Base-by-base conservation (phyloP, 2,329 filamentous ascomycete genomes). In the Daldinia eschscholtzii region DNA sequence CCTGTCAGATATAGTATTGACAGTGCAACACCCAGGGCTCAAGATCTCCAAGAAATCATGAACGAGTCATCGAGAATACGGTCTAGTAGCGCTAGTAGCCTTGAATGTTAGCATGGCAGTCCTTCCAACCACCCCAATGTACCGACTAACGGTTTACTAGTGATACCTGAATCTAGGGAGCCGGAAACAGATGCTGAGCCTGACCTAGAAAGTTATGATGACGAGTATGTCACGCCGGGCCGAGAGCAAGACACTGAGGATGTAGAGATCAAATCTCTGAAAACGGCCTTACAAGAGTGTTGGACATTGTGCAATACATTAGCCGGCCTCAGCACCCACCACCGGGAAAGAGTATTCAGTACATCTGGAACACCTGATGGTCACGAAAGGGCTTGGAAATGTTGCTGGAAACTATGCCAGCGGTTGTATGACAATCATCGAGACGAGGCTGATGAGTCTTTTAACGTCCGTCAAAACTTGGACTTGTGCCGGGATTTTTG, bases 281-380 rank as follows among this genome's bases (percentile, higher is more conserved):
- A 88, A 69, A 89, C 88, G 33, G 93, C 94, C 2, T 84, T 98
- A 15, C 89, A 92, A 69, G 93, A 97, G 81, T 97, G 94, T 80
- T 98, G 94, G 94, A 97, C 91, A 0, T 83, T 98, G 13, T 98
- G 94, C 82, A 98, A 97, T 77, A 97, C 94, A 0, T 83, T 98
- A 35, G 93, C 93, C 23, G 93, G 88, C 71, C 85, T 97, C 18
- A 97, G 93, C 79, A 94, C 92, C 18, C 92, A 91, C 71, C 93
- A 97, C 76, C 89, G 93, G 30, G 88, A 93, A 73, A 87, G 92
- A 20, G 90, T 94, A 35, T 95, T 96, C 79, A 90, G 89, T 78
- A 92, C 88, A 73, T 90, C 91, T 0, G 90, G 89, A 12, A 91
- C 89, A 10, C 91, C 91, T 0, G 91, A 93, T 72, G 88, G 91